Conservation (phyloP, 495 filamentous ascomycete genomes). For the Astrothelium macrocarpum region DNA sequence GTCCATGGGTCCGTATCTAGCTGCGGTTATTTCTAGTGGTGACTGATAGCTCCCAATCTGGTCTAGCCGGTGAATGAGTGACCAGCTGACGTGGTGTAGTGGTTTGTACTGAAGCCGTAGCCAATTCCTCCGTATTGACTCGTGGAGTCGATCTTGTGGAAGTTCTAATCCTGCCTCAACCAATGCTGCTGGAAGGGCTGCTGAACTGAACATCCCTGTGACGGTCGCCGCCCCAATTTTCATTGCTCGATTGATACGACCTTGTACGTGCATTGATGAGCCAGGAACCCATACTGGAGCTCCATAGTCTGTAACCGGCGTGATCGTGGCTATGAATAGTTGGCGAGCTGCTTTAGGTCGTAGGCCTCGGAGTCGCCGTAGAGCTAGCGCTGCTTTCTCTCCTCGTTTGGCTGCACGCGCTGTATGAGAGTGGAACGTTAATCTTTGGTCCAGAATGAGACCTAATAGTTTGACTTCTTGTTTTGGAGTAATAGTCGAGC, state of each 20-base stretch:
- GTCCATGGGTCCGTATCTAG: background rate
- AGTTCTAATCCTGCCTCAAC: background rate
- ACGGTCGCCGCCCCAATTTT: background rate
- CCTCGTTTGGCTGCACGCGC: background rate
- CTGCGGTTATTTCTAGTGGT: background rate
- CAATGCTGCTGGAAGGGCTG: background rate
- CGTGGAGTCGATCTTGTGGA: background rate
- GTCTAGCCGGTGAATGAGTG: background rate
- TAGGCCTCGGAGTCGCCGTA: background rate
- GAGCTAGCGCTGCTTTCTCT: background rate
- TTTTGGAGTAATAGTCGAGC: background rate
- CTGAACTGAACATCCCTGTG: background rate
- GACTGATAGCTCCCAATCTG: background rate
- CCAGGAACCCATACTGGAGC: background rate
- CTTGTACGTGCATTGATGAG: background rate
- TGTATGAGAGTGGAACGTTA: background rate
- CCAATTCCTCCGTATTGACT: background rate
- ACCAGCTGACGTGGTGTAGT: background rate
- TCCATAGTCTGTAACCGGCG: background rate
- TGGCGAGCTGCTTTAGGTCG: background rate
- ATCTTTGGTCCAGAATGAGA: too few relatives aligned
- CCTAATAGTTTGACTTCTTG: background rate
- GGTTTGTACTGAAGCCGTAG: background rate
- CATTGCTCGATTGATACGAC: background rate
- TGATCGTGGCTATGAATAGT: background rate